Base-by-base conservation (phyloP, 1,139 yeast species). In the Tardiomyces blankii region DNA sequence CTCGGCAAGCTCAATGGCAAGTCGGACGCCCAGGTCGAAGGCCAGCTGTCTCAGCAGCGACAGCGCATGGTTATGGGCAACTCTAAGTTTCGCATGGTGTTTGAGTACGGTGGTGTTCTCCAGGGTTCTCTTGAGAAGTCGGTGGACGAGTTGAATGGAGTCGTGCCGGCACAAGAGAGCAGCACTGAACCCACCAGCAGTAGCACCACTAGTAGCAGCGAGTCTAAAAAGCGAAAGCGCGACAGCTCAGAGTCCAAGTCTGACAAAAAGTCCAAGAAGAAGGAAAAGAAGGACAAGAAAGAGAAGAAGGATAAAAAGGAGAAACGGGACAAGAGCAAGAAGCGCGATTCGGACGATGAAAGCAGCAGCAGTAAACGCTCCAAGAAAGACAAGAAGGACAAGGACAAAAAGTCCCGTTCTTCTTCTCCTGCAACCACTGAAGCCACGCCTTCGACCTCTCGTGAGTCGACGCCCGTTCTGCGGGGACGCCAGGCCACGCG, bases 31-130 rank as follows among this genome's bases (percentile, higher is more conserved):
- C 51, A 54, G 45, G 54, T 65, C 16, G 62, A 57, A 28, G 45
- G 55, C 30, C 60, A 62, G 49, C 48, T 64, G 19, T 48, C 49
- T 35, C 47, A 52, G 30, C 55, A 58, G 41, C 51, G 55, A 19
- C 47, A 51, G 55, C 71, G 85, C 52, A 76, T 77, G 44, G 82
- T 83, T 16, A 78, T 86, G 46, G 70, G 83, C 38, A 75, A 76
- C 55, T 94, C 95, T 3, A 82, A 80, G 56, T 81, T 89, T 82
- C 96, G 96, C 6, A 79, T 89, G 65, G 77, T 78, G 50, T 91
- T 91, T 65, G 82, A 89, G 11, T 79, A 74, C 58, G 96, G 96
- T 2, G 96, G 84, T 44, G 81, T 82, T 1, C 67, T 91, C 50
- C 74, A 75, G 47, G 87, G 95, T 54, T 85, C 96, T 0, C 82